A percentile compares a stretch with the other conserved stretches of the same genome.
Conservation (phyloP, 2,329 filamentous ascomycete species). For the Scytalidium lignicola region DNA sequence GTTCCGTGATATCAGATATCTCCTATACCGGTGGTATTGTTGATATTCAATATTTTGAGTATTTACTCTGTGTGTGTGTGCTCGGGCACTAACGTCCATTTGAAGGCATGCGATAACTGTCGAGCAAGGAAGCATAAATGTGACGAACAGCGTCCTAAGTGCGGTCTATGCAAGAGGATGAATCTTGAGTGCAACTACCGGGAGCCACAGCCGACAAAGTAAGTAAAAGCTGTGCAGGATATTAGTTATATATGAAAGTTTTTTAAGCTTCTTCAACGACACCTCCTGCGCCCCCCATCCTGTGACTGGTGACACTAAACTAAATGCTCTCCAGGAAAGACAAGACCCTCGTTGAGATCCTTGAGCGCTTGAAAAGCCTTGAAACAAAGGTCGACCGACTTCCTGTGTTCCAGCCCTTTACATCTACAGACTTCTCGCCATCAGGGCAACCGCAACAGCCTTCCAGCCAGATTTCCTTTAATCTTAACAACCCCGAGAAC, state of each 20-base stretch:
- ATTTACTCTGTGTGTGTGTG: background rate
- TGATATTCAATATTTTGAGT: constrained; percentile 2
- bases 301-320: constrained; percentile 7
- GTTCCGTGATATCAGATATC: background rate
- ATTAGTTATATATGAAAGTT: background rate
- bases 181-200: constrained; percentile 55
- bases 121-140: constrained; percentile 58
- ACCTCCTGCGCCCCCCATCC: background rate
- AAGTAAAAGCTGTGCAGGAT: constrained; percentile 28
- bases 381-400: constrained; percentile 49
- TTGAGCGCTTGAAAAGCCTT: constrained; percentile 49
- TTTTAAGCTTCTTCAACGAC: background rate
- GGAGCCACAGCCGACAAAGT: constrained; percentile 59
- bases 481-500: constrained; percentile 4
- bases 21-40: background rate
- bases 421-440: constrained; percentile 6
- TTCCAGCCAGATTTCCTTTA: constrained; percentile 20
- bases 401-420: constrained; percentile 12
- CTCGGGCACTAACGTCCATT: constrained; percentile 1
- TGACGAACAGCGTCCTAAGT: constrained; percentile 57
- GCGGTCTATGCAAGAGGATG: constrained; percentile 52
- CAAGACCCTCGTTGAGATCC: constrained; percentile 56
- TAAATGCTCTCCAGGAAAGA: constrained; percentile 45
- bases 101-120: constrained; percentile 53
- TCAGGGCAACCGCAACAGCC: constrained; percentile 16